Evolutionary conservation across 139 green algal genomes (phyloP).

Genomic region (Coelastrella sp.): DNA sequence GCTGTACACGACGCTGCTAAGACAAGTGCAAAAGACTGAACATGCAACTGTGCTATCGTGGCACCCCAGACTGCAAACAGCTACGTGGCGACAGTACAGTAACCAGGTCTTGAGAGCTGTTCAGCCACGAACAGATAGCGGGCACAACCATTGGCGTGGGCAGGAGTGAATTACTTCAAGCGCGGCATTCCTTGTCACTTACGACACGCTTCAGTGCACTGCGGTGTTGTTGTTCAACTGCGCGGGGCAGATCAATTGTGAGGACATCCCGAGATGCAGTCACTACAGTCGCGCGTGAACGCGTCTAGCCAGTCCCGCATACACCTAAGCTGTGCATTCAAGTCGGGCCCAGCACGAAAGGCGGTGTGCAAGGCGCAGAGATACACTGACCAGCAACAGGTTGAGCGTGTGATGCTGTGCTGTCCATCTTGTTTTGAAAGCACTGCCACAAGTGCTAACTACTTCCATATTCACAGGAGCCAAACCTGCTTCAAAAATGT

Average conservation of each 20-base stretch:
- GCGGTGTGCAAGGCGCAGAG: not conserved
- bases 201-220: too few species aligned
- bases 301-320: not conserved
- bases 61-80: not conserved
- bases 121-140: not conserved
- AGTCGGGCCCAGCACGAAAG: not conserved
- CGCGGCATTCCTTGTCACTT: too few species aligned
- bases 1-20: not conserved
- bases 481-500: constrained; percentile 38
- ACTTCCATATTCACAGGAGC: constrained; percentile 4
- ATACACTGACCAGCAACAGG: constrained; percentile 23
- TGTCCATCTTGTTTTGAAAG: not conserved
- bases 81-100: not conserved
- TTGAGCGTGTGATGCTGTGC: constrained; percentile 2
- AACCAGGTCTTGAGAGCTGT: not conserved
- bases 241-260: not conserved
- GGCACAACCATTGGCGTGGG: too few species aligned
- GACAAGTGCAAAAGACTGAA: not conserved
- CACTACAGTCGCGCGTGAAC: not conserved
- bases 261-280: constrained; percentile 3
- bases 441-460: not conserved
- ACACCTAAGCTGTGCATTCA: constrained; percentile 5
- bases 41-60: not conserved
- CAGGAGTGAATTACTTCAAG: too few species aligned
- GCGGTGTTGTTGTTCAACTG: too few species aligned